These are phyloP conservation scores for Trichoderma semiorbis DNA, from an alignment of 2,329 filamentous ascomycete genomes.

Conservation along the genomic window DNA sequence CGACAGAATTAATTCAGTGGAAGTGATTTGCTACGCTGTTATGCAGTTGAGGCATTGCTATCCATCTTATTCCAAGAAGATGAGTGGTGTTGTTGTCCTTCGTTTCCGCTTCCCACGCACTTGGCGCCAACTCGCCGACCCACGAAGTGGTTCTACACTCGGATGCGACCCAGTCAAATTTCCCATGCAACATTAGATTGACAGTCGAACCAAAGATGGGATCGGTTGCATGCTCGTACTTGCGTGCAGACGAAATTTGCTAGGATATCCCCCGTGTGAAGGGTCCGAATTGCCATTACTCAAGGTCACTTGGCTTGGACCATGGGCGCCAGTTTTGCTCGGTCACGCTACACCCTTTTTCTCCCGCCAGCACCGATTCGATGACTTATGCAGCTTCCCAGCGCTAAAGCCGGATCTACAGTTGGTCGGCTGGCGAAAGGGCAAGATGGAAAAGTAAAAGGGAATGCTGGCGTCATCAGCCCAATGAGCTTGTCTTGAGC, in stretches of 20 bases:
- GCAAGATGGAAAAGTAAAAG: not conserved
- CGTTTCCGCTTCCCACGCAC: not conserved
- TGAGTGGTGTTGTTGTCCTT: not conserved
- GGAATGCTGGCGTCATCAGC: not conserved
- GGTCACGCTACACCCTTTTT: conserved; percentile 18
- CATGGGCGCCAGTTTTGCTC: conserved; percentile 10
- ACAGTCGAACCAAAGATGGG: conserved; percentile 6
- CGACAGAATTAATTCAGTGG: not conserved
- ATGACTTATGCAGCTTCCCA: not conserved
- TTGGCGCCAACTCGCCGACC: not conserved
- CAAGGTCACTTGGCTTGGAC: not conserved
- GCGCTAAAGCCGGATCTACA: conserved; percentile 2
- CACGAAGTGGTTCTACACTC: not conserved
- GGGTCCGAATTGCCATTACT: conserved; percentile 11
- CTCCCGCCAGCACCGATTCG: not conserved
- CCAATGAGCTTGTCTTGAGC: not conserved
- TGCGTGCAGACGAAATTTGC: not conserved
- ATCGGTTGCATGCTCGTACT: conserved; percentile 1
- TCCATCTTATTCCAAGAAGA: not conserved
- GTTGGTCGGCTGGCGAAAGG: not conserved
- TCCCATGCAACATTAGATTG: conserved; percentile 4
- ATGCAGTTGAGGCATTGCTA: not conserved
- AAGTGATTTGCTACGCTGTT: not conserved
- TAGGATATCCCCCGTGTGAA: not conserved
- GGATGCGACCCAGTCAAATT: conserved; percentile 3